A percentile compares a stretch with the other conserved stretches of the same genome.
Evolutionary conservation across 2,329 filamentous ascomycete genomes (phyloP).

Genomic region (Daldinia eschscholtzii): DNA sequence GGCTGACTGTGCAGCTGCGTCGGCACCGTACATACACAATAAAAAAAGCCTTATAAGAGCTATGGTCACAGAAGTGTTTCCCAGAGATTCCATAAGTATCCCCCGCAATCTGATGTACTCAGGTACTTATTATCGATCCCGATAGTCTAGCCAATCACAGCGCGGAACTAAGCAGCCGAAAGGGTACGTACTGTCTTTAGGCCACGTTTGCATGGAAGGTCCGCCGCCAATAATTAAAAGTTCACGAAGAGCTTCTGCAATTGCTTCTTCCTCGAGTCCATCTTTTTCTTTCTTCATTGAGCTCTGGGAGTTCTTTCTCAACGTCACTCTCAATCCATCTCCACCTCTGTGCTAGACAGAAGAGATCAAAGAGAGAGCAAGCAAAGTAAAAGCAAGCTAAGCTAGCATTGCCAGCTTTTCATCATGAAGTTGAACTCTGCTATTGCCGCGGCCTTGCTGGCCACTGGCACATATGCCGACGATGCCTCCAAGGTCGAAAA

Average conservation of each 20-base stretch:
- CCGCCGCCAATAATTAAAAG: conserved; percentile 47
- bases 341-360: conserved; percentile 35
- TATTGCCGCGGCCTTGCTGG: conserved; percentile 80
- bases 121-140: conserved; percentile 23
- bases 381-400: conserved; percentile 9
- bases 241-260: conserved; percentile 40
- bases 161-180: conserved; percentile 29
- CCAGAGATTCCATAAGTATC: conserved; percentile 40
- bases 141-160: conserved; percentile 39
- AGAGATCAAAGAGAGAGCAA: conserved; percentile 31
- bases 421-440: conserved; percentile 88
- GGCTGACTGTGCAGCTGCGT: background rate
- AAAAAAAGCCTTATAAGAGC: conserved; percentile 17
- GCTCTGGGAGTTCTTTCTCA: conserved; percentile 57
- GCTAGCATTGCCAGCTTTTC: conserved; percentile 47
- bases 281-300: conserved; percentile 51
- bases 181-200: conserved; percentile 47
- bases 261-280: conserved; percentile 41
- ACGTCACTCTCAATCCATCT: conserved; percentile 42
- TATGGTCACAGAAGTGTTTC: conserved; percentile 20
- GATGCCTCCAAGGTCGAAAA: conserved; percentile 67
- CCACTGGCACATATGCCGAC: conserved; percentile 77
- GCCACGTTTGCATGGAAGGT: conserved; percentile 51
- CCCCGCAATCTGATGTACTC: conserved; percentile 38
- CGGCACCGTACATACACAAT: conserved; percentile 5